phyloP scores from a whole-genome alignment of 2,329 filamentous ascomycete genomes.

The Thielaviopsis punctulata region DNA sequence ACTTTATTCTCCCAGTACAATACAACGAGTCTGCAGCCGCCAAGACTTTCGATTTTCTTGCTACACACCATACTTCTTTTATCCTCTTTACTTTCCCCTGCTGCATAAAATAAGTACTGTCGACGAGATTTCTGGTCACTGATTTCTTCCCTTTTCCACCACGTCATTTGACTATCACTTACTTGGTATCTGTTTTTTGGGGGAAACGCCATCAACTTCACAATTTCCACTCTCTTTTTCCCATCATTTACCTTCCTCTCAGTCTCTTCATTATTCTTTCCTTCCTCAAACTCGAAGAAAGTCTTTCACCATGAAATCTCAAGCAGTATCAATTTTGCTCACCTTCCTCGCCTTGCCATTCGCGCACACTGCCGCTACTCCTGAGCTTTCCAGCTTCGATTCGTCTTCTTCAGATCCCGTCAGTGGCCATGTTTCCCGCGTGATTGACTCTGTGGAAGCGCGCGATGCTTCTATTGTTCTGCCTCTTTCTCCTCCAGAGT shows the following conservation, averaged over 20 bases:
- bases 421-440: background rate
- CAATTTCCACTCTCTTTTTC: background rate
- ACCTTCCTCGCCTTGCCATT: conserved; percentile 13
- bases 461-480: background rate
- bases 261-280: background rate
- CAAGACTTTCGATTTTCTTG: too few relatives aligned
- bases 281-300: background rate
- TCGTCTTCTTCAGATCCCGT: background rate
- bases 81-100: too few relatives aligned
- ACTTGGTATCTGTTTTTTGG: too few relatives aligned
- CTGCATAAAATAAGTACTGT: too few relatives aligned
- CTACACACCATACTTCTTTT: too few relatives aligned
- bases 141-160: too few relatives aligned
- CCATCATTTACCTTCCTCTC: background rate
- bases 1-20: too few relatives aligned
- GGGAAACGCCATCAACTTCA: too few relatives aligned
- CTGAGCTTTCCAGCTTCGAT: conserved; percentile 13
- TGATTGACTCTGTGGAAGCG: background rate
- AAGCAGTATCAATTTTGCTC: background rate
- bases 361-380: conserved; percentile 15
- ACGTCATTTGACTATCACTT: too few relatives aligned
- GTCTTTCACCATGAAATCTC: background rate
- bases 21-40: too few relatives aligned
- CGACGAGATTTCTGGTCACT: too few relatives aligned
- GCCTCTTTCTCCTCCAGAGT: background rate